Evolutionary conservation across 805 yeast species (phyloP).

Genomic region (Pichia gijzeniarum): DNA sequence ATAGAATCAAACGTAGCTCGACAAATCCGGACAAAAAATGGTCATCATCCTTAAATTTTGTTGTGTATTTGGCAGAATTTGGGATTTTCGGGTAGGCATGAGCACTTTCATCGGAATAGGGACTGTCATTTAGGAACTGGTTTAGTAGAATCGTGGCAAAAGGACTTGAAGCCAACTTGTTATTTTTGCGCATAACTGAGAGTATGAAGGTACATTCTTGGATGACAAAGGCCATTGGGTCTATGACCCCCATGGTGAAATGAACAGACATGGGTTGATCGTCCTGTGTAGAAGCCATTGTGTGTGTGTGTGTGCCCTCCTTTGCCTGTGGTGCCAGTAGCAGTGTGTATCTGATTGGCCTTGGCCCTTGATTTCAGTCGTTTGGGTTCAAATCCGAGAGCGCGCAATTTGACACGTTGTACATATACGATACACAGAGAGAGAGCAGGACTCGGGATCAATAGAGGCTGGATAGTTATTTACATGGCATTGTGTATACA

Average conservation of each 20-base stretch:
- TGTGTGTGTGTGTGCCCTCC: not conserved
- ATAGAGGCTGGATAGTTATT: too few relatives aligned
- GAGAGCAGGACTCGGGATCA: too few relatives aligned
- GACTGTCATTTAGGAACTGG: slow-evolving; percentile 27
- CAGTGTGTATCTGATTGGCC: too few relatives aligned
- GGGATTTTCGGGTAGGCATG: slow-evolving; percentile 17
- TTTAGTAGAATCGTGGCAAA: slow-evolving; percentile 83
- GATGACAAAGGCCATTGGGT: slow-evolving; percentile 71
- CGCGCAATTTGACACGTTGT: too few relatives aligned
- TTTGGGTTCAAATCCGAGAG: too few relatives aligned
- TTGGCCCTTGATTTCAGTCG: too few relatives aligned
- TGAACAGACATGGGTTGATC: not conserved
- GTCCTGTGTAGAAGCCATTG: not conserved
- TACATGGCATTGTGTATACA: not conserved
- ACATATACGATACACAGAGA: too few relatives aligned
- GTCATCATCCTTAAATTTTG: slow-evolving; percentile 31
- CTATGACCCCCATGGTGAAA: slow-evolving; percentile 34
- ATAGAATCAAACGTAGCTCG: slow-evolving; percentile 66
- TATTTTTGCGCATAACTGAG: slow-evolving; percentile 83
- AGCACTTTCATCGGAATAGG: slow-evolving; percentile 24
- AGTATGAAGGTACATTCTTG: slow-evolving; percentile 84
- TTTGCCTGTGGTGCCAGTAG: too few relatives aligned
- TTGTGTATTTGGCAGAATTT: not conserved
- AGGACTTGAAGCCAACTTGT: slow-evolving; percentile 57
- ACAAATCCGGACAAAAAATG: slow-evolving; percentile 76